A percentile compares a stretch with the other conserved stretches of the same genome.
Evolutionary conservation across 345 rosid species (phyloP).

Genomic region (Linum lewisii): DNA sequence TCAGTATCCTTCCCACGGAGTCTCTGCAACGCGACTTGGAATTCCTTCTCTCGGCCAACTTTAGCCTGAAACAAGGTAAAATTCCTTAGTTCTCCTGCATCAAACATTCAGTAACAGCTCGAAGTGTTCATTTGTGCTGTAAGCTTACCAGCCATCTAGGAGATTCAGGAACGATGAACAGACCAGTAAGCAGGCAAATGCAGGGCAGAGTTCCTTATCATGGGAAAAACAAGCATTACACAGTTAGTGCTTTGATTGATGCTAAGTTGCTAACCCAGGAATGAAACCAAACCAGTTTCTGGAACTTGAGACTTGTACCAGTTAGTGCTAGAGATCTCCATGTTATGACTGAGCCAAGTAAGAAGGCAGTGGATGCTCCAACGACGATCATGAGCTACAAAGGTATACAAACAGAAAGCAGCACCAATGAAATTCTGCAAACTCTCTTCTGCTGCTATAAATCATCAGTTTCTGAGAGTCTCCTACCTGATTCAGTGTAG

Average conservation of each 20-base stretch:
- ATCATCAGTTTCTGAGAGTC: neutral
- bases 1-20: constrained; percentile 66
- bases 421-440: neutral
- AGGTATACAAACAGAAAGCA: neutral
- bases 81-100: neutral
- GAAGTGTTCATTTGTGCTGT: neutral
- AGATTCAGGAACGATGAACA: constrained; percentile 70
- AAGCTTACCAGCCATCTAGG: constrained; percentile 90
- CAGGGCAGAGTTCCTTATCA: constrained; percentile 66
- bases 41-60: constrained; percentile 54
- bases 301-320: constrained; percentile 29
- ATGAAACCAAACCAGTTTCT: neutral
- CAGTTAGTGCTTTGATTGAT: constrained; percentile 8
- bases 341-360: constrained; percentile 51
- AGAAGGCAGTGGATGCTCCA: constrained; percentile 57
- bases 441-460: neutral
- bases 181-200: constrained; percentile 54
- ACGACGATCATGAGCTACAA: constrained; percentile 69
- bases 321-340: constrained; percentile 80
- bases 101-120: neutral
- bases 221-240: constrained; percentile 8
- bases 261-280: neutral
- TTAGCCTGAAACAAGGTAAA: constrained; percentile 45
- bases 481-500: constrained; percentile 63
- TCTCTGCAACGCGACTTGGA: constrained; percentile 44